A percentile compares a stretch with the other conserved stretches of the same genome.
Evolutionary conservation across 192 early-diverging fungal genomes (phyloP).

Genomic region (Cladochytrium replicatum): DNA sequence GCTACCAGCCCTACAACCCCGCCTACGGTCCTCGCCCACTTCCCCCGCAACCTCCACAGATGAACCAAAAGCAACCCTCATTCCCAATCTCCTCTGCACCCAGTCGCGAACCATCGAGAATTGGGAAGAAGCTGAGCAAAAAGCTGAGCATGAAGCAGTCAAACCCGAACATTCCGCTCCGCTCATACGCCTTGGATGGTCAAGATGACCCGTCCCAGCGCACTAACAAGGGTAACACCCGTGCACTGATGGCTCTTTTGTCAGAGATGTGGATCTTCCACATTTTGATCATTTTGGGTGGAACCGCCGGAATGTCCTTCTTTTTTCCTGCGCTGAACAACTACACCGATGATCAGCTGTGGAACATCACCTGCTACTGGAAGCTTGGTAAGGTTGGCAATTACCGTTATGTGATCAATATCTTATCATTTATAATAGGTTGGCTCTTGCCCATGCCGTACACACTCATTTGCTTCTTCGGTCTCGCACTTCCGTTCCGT

Average conservation of each 20-base stretch:
- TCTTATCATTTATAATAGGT: too few species aligned
- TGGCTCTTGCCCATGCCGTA: conserved; percentile 21
- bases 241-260: conserved; percentile 3
- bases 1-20: too few species aligned
- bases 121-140: too few species aligned
- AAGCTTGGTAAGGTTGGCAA: conserved; percentile 36
- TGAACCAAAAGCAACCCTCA: too few species aligned
- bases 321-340: conserved; percentile 1
- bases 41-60: too few species aligned
- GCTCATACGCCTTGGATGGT: conserved; percentile 42
- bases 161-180: conserved; percentile 12
- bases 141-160: too few species aligned
- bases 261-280: conserved; percentile 15
- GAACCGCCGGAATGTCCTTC: conserved; percentile 11
- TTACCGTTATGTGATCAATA: too few species aligned
- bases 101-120: too few species aligned
- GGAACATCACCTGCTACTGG: conserved; percentile 18
- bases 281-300: conserved; percentile 7
- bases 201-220: too few species aligned
- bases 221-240: conserved; percentile 8
- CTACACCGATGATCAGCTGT: conserved; percentile 13
- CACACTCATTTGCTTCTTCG: conserved; percentile 20
- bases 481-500: conserved; percentile 16
- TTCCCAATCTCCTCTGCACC: too few species aligned
- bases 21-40: too few species aligned